Percentiles rank a stretch among this genome's conserved stretches.
Conservation (phyloP, 2,329 filamentous ascomycete species). For the Phyllosticta citribraziliensis region DNA sequence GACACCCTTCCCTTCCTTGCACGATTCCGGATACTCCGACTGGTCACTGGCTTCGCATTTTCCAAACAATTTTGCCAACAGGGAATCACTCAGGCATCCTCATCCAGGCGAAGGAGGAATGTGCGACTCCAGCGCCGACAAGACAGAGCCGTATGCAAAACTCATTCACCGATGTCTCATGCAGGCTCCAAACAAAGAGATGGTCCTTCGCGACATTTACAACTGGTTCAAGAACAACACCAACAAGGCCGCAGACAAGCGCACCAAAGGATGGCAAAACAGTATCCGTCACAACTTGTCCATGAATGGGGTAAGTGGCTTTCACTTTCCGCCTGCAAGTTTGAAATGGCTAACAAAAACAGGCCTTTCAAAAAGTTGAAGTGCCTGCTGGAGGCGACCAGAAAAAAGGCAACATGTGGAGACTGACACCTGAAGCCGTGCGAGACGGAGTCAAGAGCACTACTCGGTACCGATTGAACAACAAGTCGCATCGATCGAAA, state of each 20-base stretch:
- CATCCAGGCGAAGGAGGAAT: conserved; percentile 9
- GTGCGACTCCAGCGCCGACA: conserved; percentile 19
- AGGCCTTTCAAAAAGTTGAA: conserved; percentile 49
- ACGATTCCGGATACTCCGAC: neutral
- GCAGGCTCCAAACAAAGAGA: conserved; percentile 53
- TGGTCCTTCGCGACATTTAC: conserved; percentile 82
- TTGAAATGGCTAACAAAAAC: neutral
- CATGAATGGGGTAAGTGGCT: conserved; percentile 72
- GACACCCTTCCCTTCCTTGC: neutral
- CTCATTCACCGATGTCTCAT: conserved; percentile 70
- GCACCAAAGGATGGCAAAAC: conserved; percentile 72
- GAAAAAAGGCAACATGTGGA: conserved; percentile 68
- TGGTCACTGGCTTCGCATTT: neutral
- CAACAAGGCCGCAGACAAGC: conserved; percentile 54
- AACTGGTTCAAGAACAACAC: conserved; percentile 81
- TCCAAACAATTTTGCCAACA: neutral
- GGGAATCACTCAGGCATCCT: neutral
- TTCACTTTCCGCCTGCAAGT: neutral
- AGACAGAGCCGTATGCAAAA: conserved; percentile 65
- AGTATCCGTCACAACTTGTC: conserved; percentile 92
- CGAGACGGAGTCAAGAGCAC: conserved; percentile 71
- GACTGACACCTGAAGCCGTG: conserved; percentile 60
- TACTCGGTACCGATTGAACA: conserved; percentile 47
- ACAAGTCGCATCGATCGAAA: conserved; percentile 15
- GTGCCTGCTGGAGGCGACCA: conserved; percentile 36